phyloP scores from a whole-genome alignment of 225 moss, liverwort and hornwort species.

The Bryoerythrophyllum caledonicum region DNA sequence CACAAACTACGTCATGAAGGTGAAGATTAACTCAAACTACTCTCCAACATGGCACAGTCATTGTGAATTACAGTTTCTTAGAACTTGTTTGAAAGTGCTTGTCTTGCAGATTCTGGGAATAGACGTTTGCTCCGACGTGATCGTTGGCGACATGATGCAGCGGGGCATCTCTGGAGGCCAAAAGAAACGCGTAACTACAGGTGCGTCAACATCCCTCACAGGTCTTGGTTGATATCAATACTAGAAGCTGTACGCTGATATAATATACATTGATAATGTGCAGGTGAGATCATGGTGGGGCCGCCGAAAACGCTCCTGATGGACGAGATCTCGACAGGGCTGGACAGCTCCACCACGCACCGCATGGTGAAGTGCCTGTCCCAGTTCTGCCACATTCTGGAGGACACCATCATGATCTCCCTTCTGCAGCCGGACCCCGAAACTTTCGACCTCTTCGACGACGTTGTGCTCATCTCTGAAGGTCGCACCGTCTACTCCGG shows the following conservation, averaged over 20 bases:
- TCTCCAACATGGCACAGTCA: neutral
- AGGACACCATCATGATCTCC: slow-evolving; percentile 67
- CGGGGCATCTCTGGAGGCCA: slow-evolving; percentile 61
- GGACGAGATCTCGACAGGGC: slow-evolving; percentile 93
- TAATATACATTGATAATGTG: neutral
- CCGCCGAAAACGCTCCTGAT: slow-evolving; percentile 79
- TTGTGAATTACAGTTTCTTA: neutral
- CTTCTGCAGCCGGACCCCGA: slow-evolving; percentile 90
- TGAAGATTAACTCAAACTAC: slow-evolving; percentile 2
- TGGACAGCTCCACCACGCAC: slow-evolving; percentile 91
- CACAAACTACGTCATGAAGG: slow-evolving; percentile 71
- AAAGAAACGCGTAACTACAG: slow-evolving; percentile 62
- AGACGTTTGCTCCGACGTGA: slow-evolving; percentile 41
- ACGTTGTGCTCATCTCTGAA: slow-evolving; percentile 75
- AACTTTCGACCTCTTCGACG: slow-evolving; percentile 83
- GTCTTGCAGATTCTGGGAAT: slow-evolving; percentile 43
- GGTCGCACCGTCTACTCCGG: slow-evolving; percentile 81
- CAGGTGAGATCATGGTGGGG: slow-evolving; percentile 91
- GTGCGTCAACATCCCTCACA: slow-evolving; percentile 13
- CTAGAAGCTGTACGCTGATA: neutral
- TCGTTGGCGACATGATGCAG: slow-evolving; percentile 54
- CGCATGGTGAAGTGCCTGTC: slow-evolving; percentile 76
- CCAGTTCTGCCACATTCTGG: slow-evolving; percentile 70
- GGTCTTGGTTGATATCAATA: neutral
- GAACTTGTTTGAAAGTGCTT: neutral